phyloP scores from a whole-genome alignment of 192 early-diverging fungal genomes.

The Phycomyces blakesleeanus region DNA sequence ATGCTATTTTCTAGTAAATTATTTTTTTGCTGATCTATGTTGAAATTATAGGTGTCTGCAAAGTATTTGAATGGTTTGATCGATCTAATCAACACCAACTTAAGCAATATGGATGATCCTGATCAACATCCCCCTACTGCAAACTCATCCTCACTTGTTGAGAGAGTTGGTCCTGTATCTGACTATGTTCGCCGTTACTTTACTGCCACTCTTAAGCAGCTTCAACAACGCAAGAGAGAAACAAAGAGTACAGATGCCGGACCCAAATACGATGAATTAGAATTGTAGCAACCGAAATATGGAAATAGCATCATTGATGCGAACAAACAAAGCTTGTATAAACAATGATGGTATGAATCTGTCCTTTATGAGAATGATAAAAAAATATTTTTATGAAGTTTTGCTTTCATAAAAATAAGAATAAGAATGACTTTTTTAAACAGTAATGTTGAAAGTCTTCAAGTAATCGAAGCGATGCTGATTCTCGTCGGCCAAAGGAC shows the following conservation, averaged over 20 bases:
- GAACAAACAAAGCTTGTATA: neutral
- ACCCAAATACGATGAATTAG: neutral
- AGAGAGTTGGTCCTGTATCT: slow-evolving; percentile 53
- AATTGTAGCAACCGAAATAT: neutral
- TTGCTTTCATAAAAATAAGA: neutral
- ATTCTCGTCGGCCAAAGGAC: slow-evolving; percentile 58
- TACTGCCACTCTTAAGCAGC: slow-evolving; percentile 58
- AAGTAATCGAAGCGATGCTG: slow-evolving; percentile 50
- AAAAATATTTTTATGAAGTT: neutral
- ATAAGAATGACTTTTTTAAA: slow-evolving; percentile 6
- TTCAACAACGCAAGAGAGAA: slow-evolving; percentile 22
- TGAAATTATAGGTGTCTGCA: slow-evolving; percentile 61
- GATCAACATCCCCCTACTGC: slow-evolving; percentile 57
- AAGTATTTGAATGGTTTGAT: slow-evolving; percentile 92
- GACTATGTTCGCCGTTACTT: slow-evolving; percentile 65
- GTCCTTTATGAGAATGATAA: neutral
- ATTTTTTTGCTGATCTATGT: neutral
- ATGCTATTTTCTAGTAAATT: neutral
- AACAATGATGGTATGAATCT: neutral
- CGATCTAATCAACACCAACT: slow-evolving; percentile 84
- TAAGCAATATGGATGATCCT: slow-evolving; percentile 65
- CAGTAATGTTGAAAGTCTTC: slow-evolving; percentile 16
- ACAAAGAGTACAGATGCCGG: neutral
- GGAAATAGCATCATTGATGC: neutral
- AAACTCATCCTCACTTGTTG: slow-evolving; percentile 59